These are phyloP conservation scores for Asterionellopsis glacialis DNA, from an alignment of 108 stramenopile genomes.

Conservation along the genomic window DNA sequence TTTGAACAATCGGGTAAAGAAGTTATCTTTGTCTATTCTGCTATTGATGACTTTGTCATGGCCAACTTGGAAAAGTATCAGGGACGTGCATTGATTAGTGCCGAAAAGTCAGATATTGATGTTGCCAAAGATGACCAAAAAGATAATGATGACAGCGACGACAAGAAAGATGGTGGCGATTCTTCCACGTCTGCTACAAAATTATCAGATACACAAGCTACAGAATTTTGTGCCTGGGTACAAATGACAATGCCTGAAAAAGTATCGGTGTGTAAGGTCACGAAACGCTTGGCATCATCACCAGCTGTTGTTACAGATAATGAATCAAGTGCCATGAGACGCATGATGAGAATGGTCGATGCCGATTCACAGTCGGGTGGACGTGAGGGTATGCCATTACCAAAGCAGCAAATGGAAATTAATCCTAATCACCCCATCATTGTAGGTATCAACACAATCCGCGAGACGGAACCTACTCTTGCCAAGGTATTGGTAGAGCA, in stretches of 20 bases:
- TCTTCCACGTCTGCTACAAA: constrained; percentile 7
- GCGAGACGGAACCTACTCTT: constrained; percentile 61
- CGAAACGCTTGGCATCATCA: constrained; percentile 77
- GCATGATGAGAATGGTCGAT: constrained; percentile 98
- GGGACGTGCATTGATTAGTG: constrained; percentile 84
- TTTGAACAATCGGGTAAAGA: constrained; percentile 87
- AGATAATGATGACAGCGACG: constrained; percentile 26
- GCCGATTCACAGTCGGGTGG: constrained; percentile 87
- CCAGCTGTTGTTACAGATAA: constrained; percentile 98
- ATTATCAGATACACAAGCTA: constrained; percentile 65
- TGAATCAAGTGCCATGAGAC: constrained; percentile 91
- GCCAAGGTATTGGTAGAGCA: constrained; percentile 87
- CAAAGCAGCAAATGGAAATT: constrained; percentile 94
- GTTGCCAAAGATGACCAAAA: constrained; percentile 32
- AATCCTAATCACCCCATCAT: constrained; percentile 96
- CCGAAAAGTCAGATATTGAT: constrained; percentile 82
- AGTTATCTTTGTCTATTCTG: constrained; percentile 92
- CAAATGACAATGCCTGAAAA: constrained; percentile 57
- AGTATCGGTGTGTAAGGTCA: constrained; percentile 78
- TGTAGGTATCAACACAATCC: constrained; percentile 57
- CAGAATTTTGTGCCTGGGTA: constrained; percentile 87
- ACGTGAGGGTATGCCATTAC: constrained; percentile 68
- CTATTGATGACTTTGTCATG: constrained; percentile 99
- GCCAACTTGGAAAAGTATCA: constrained; percentile 85
- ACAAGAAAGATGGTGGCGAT: constrained; percentile 36